Evolutionary conservation across 2,329 filamentous ascomycete genomes (phyloP).

Genomic region (Cladosporium sp.): DNA sequence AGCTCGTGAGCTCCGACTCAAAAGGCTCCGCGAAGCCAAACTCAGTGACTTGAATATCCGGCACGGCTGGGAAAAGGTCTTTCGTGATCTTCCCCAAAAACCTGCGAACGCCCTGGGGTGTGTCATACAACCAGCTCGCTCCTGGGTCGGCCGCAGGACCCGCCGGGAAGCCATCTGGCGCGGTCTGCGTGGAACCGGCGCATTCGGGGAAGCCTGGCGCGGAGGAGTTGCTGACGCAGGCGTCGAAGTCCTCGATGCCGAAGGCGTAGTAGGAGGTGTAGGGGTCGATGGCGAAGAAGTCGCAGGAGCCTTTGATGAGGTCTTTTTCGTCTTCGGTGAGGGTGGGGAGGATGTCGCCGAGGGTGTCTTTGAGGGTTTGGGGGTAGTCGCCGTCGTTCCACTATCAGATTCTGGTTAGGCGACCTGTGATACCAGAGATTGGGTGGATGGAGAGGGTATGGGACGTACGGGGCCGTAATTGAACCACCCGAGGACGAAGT

Average conservation of each 20-base stretch:
- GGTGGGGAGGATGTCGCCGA: conserved; percentile 35
- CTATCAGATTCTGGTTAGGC: conserved; percentile 39
- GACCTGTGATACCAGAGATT: not conserved
- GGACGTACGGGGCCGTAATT: conserved; percentile 11
- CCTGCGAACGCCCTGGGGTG: conserved; percentile 39
- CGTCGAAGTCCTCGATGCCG: conserved; percentile 33
- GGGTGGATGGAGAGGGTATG: too few relatives aligned
- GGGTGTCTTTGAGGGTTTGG: conserved; percentile 39
- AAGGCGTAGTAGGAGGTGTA: conserved; percentile 38
- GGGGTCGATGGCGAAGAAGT: conserved; percentile 42
- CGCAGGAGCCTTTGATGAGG: conserved; percentile 36
- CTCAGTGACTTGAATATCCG: conserved; percentile 42
- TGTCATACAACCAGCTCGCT: conserved; percentile 40
- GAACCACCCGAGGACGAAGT: conserved; percentile 46
- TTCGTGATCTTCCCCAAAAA: conserved; percentile 42
- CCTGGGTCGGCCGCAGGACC: conserved; percentile 44
- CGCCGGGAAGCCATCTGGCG: conserved; percentile 48
- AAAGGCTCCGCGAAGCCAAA: conserved; percentile 42
- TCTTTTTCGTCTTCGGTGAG: conserved; percentile 39
- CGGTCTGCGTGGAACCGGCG: conserved; percentile 35
- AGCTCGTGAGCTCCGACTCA: conserved; percentile 34
- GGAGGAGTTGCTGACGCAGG: conserved; percentile 45
- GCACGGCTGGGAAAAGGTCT: conserved; percentile 45
- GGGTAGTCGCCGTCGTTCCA: conserved; percentile 52
- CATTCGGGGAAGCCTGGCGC: conserved; percentile 47